These are phyloP conservation scores for Gleditsia sinensis DNA, from an alignment of 306 rosid genomes.

Conservation along the genomic window DNA sequence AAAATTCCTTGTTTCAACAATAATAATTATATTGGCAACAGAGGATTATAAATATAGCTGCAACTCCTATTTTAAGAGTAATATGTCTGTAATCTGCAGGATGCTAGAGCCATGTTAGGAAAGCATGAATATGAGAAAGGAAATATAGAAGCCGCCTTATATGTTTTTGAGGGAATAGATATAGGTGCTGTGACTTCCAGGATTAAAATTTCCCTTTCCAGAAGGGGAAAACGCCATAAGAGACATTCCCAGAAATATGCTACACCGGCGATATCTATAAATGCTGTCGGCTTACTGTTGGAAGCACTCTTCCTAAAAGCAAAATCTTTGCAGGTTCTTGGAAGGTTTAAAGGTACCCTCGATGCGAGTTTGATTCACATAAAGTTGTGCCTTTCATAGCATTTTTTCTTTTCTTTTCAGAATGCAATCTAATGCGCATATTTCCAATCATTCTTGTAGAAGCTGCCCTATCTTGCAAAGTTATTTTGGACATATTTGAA, in stretches of 20 bases:
- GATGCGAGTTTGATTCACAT: slow-evolving; percentile 13
- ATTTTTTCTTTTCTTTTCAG: slow-evolving; percentile 16
- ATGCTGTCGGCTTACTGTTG: slow-evolving; percentile 71
- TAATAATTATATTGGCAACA: too few species aligned
- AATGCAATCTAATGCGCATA: slow-evolving; percentile 30
- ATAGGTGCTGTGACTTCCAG: slow-evolving; percentile 61
- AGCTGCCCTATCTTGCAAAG: slow-evolving; percentile 85
- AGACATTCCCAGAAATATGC: slow-evolving; percentile 57
- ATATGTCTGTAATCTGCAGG: slow-evolving; percentile 63
- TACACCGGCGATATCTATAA: slow-evolving; percentile 67
- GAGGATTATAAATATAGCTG: too few species aligned
- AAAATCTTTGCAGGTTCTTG: slow-evolving; percentile 76
- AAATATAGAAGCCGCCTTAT: slow-evolving; percentile 82
- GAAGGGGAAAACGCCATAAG: slow-evolving; percentile 52
- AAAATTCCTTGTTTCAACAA: too few species aligned
- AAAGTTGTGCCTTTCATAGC: slow-evolving; percentile 26
- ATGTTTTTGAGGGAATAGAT: slow-evolving; percentile 91
- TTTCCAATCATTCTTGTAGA: slow-evolving; percentile 69
- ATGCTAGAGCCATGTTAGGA: slow-evolving; percentile 93
- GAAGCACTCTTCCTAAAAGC: slow-evolving; percentile 88
- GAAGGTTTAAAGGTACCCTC: slow-evolving; percentile 70
- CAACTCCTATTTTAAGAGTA: too few species aligned
- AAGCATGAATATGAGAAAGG: slow-evolving; percentile 95
- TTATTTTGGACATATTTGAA: slow-evolving; percentile 84
- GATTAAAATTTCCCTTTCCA: slow-evolving; percentile 68